Evolutionary conservation across 352 stramenopile species (phyloP), one percentile per base, ranked within the genome.

Genomic region (Phytophthora constricta): DNA sequence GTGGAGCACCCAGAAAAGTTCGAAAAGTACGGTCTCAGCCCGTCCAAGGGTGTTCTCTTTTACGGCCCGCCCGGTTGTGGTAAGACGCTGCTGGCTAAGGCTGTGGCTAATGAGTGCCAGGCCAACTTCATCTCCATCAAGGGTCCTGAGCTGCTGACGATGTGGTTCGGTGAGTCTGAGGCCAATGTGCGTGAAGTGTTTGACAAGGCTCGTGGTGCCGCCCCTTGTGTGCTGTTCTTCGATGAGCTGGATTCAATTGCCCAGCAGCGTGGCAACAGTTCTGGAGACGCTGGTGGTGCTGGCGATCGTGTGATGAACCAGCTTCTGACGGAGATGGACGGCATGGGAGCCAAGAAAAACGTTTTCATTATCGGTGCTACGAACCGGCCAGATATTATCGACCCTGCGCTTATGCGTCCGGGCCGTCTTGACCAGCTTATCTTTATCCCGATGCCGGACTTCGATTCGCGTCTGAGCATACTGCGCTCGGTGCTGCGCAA

Each of bases 51-150:
- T 74, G 97, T 99, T 50, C 89, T 99, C 14, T 99, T 99, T 74
- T 99, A 99, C 79, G 98, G 98, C 33, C 98, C 98, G 41, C 98
- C 98, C 27, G 98, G 98, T 75, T 99, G 97, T 65, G 97, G 98
- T 92, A 99, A 99, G 87, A 99, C 98, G 50, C 84, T 99, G 39
- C 94, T 99, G 76, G 98, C 98, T n/a, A 99, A 99, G 81, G 98
- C 98, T 31, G 97, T 99, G 25, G 98, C 98, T 34, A 99, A 99
- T 79, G 98, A 99, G 80, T 99, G 98, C 82, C 96, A 99, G 68
- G 97, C 97, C 37, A 99, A 99, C 82, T 99, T 99, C 74, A 99
- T 99, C 67, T 98, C 92, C n/a, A 96, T 99, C 48, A 99, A 99
- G 89, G 98, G 97, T 52, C 97, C 98, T 17, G 98, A 99, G 79